A percentile compares a stretch with the other conserved stretches of the same genome.
Evolutionary conservation across 1,284 basidiomycete genomes (phyloP).

Genomic region (Ganoderma meredithae): DNA sequence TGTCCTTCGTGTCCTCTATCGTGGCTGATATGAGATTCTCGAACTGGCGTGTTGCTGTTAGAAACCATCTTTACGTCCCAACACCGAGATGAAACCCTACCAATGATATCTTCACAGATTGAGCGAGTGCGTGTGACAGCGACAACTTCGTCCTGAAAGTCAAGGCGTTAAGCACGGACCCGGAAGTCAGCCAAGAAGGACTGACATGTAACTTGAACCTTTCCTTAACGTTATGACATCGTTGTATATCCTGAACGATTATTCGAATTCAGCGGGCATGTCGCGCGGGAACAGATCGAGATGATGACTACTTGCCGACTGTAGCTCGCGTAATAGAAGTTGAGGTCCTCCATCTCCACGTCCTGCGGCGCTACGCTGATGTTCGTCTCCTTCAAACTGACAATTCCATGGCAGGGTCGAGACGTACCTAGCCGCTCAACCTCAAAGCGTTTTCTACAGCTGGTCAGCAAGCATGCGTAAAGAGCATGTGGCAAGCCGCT

Average conservation of each 20-base stretch:
- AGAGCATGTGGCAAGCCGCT: constrained; percentile 43
- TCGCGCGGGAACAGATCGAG: constrained; percentile 13
- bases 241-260: constrained; percentile 85
- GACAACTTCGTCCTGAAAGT: constrained; percentile 89
- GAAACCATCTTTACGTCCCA: constrained; percentile 3
- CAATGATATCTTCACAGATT: constrained; percentile 96
- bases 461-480: constrained; percentile 25
- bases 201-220: constrained; percentile 95
- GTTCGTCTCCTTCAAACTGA: constrained; percentile 9
- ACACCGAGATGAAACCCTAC: constrained; percentile 46
- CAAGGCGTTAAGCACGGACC: constrained; percentile 29
- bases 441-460: constrained; percentile 86
- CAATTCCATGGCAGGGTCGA: constrained; percentile 5
- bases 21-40: constrained; percentile 93
- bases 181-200: constrained; percentile 24
- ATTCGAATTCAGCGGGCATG: constrained; percentile 12
- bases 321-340: constrained; percentile 97
- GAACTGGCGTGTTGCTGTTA: constrained; percentile 57
- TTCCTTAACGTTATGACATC: constrained; percentile 96
- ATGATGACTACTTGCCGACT: constrained; percentile 68
- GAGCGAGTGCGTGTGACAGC: constrained; percentile 92
- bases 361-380: constrained; percentile 73
- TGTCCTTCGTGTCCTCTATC: constrained; percentile 97
- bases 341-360: constrained; percentile 95
- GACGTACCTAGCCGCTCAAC: constrained; percentile 82